Evolutionary conservation across 2,329 filamentous ascomycete species (phyloP).

Genomic region (Emericellopsis cladophorae): DNA sequence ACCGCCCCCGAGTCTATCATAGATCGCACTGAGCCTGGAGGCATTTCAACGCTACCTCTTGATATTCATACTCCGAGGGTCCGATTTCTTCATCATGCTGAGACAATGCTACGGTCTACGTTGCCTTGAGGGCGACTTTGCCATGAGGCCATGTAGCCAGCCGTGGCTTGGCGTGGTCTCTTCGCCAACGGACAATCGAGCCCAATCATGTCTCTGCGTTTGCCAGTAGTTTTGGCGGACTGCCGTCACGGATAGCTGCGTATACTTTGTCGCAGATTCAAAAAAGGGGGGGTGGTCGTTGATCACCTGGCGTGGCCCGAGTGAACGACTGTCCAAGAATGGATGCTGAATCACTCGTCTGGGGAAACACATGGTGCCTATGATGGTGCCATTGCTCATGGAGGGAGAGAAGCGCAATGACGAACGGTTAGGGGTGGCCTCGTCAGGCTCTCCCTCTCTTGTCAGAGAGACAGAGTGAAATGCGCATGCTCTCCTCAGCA

Average conservation of each 20-base stretch:
- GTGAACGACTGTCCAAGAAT: neutral
- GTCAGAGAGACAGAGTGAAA: neutral
- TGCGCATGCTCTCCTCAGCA: too few relatives aligned
- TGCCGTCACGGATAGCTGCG: conserved; percentile 1
- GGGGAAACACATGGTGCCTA: neutral
- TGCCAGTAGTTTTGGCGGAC: neutral
- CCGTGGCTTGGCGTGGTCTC: conserved; percentile 1
- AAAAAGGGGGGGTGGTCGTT: neutral
- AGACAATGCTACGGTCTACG: too few relatives aligned
- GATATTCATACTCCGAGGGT: too few relatives aligned
- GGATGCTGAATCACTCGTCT: neutral
- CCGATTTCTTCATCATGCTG: too few relatives aligned
- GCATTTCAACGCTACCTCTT: too few relatives aligned
- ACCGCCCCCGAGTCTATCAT: too few relatives aligned
- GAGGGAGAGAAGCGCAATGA: too few relatives aligned
- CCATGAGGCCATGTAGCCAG: neutral
- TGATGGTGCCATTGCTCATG: too few relatives aligned
- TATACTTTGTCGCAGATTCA: conserved; percentile 1
- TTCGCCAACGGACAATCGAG: conserved; percentile 3
- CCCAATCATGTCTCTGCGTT: neutral
- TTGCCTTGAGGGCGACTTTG: neutral
- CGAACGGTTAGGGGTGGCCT: neutral
- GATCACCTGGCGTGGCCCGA: neutral
- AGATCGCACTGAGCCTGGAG: too few relatives aligned
- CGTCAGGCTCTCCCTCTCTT: neutral